phyloP scores from a whole-genome alignment of 2,329 filamentous ascomycete genomes.

The Fusarium tuaranense region DNA sequence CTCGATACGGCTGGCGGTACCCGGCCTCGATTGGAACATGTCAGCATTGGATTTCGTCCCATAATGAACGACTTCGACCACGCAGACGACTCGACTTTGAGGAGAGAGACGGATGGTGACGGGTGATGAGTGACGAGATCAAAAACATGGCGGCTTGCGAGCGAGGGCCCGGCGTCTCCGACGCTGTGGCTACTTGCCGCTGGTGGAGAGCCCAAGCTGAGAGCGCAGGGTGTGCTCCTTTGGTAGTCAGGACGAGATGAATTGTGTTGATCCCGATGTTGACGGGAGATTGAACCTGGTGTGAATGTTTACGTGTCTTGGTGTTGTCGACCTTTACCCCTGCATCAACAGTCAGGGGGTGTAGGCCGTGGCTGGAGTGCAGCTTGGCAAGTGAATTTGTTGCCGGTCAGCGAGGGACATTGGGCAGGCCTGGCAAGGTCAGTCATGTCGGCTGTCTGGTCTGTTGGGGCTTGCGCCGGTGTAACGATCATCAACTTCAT shows the following conservation, averaged over 20 bases:
- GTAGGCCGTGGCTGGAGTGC: constrained; percentile 28
- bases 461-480: neutral
- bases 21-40: constrained; percentile 45
- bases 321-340: constrained; percentile 31
- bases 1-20: constrained; percentile 38
- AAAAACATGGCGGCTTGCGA: constrained; percentile 42
- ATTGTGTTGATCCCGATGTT: constrained; percentile 49
- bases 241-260: constrained; percentile 55
- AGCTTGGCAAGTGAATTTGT: constrained; percentile 5
- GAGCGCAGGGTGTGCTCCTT: constrained; percentile 46
- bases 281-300: constrained; percentile 44
- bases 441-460: neutral
- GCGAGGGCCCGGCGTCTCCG: constrained; percentile 30
- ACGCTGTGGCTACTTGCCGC: constrained; percentile 15
- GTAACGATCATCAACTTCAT: neutral
- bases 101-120: constrained; percentile 45
- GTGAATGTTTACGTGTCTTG: constrained; percentile 44
- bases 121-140: constrained; percentile 45
- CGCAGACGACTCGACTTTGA: constrained; percentile 40
- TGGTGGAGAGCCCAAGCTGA: constrained; percentile 38
- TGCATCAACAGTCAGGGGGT: constrained; percentile 15
- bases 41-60: constrained; percentile 49
- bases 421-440: neutral
- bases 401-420: neutral
- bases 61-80: constrained; percentile 40